Percentiles rank a stretch among this genome's conserved stretches.
These are phyloP conservation scores for Apophysomyces ossiformis DNA, from an alignment of 371 early-diverging fungal genomes.

Conservation along the genomic window DNA sequence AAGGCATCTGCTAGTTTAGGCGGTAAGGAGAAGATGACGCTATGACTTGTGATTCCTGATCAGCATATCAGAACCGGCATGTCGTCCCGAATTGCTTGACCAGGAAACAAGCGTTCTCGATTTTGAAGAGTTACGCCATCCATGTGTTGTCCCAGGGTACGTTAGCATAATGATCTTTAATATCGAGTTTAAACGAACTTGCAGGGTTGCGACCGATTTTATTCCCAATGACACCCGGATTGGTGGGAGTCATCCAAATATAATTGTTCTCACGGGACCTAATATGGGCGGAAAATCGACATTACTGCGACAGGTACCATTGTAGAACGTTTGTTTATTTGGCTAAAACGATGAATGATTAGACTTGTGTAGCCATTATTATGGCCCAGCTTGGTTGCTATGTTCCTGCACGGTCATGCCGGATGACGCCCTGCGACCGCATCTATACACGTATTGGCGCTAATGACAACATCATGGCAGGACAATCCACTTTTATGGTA, in stretches of 20 bases:
- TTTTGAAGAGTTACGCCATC: conserved; percentile 85
- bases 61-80: conserved; percentile 54
- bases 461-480: conserved; percentile 95
- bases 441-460: conserved; percentile 99
- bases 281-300: conserved; percentile 98
- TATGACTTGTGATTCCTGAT: background rate
- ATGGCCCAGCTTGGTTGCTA: conserved; percentile 99
- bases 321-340: background rate
- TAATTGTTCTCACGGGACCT: conserved; percentile 98
- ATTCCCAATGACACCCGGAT: conserved; percentile 93
- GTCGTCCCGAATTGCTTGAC: conserved; percentile 81
- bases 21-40: conserved; percentile 32
- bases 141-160: conserved; percentile 75
- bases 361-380: conserved; percentile 95
- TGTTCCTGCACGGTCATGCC: conserved; percentile 87
- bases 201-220: conserved; percentile 71
- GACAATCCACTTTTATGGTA: conserved; percentile 99
- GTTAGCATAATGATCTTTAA: conserved; percentile 8
- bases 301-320: conserved; percentile 78
- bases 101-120: conserved; percentile 69
- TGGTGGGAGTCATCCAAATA: conserved; percentile 72
- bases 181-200: conserved; percentile 1
- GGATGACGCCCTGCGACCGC: conserved; percentile 91
- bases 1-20: conserved; percentile 75
- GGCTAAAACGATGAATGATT: conserved; percentile 11